Evolutionary conservation across 2,329 filamentous ascomycete genomes (phyloP), one percentile per base, ranked within the genome.

Genomic region (Pseudogymnoascus sp.): DNA sequence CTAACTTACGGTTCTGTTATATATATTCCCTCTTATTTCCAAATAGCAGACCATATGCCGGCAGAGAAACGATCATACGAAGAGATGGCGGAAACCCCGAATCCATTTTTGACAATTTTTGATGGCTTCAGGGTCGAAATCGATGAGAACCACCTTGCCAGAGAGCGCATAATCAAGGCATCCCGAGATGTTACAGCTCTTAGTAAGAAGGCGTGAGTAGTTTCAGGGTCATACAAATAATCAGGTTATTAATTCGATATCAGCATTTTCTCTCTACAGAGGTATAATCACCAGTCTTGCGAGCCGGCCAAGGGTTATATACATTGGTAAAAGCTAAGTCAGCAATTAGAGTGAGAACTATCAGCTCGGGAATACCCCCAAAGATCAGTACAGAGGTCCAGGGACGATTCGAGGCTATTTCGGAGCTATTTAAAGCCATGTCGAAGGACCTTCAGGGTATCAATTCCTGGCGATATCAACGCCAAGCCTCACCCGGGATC

Each of bases 121-220:
- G 88, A 91, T 75, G 78, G 75, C 7, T 96, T 97, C 74, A 88
- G 93, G 61, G 82, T 88, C 71, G 93, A 97, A 76, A 81, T 99
- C 29, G 95, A 99, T 72, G 86, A 95, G 76, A 93, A 97, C 74
- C 91, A 99, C 75, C 95, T 97, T 76, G 88, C 95, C 15, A 84
- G 92, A 63, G 93, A 97, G 78, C 85, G 89, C 62, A 86, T 96
- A 69, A 90, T 96, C 72, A 99, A 97, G 79, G 88, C 88, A 1
- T 96, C 91, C 7, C 82, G 93, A 66, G 95, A 99, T 75, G 90
- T 99, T 64, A 99, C 95, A 6, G 92, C 91, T 0, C 80, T 92
- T 62, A 96, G 91, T 77, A 99, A 99, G 81, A 99, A 97, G 79
- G 96, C 97, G 92, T 96, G 76, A 77, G 82, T 68, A 33, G n/a